These are phyloP conservation scores for Chalaropsis ovoidea DNA, from an alignment of 2,329 filamentous ascomycete genomes.

Conservation along the genomic window DNA sequence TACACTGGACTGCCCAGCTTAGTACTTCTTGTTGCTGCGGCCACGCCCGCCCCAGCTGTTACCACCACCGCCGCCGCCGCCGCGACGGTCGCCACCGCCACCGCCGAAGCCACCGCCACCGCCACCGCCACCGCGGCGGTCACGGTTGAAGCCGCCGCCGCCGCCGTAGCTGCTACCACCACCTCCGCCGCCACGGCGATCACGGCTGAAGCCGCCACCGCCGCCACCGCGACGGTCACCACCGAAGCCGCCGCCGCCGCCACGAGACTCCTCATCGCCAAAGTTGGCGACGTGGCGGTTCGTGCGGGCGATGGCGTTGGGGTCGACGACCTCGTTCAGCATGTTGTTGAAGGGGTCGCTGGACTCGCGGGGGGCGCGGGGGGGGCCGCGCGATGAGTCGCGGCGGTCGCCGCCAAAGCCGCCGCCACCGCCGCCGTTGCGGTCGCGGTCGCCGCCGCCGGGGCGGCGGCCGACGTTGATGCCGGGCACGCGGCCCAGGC, in stretches of 20 bases:
- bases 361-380: background rate
- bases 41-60: conserved; percentile 15
- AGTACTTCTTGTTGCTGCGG: conserved; percentile 13
- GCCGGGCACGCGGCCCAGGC: conserved; percentile 30
- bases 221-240: conserved; percentile 24
- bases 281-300: conserved; percentile 16
- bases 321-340: conserved; percentile 20
- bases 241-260: conserved; percentile 24
- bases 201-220: conserved; percentile 26
- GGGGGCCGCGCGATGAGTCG: background rate
- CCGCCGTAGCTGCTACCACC: conserved; percentile 20
- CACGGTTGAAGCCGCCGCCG: conserved; percentile 19
- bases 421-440: conserved; percentile 25
- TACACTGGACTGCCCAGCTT: background rate
- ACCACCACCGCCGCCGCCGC: background rate
- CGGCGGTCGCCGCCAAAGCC: conserved; percentile 21
- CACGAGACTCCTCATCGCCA: conserved; percentile 23
- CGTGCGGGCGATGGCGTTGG: conserved; percentile 13
- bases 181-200: conserved; percentile 24
- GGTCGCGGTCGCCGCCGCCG: background rate
- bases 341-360: conserved; percentile 22
- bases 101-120: conserved; percentile 19
- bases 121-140: conserved; percentile 25
- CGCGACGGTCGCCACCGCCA: conserved; percentile 17
- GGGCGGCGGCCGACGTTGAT: conserved; percentile 32